Conservation (phyloP, 495 filamentous ascomycete genomes). For the Bacidia rubella region DNA sequence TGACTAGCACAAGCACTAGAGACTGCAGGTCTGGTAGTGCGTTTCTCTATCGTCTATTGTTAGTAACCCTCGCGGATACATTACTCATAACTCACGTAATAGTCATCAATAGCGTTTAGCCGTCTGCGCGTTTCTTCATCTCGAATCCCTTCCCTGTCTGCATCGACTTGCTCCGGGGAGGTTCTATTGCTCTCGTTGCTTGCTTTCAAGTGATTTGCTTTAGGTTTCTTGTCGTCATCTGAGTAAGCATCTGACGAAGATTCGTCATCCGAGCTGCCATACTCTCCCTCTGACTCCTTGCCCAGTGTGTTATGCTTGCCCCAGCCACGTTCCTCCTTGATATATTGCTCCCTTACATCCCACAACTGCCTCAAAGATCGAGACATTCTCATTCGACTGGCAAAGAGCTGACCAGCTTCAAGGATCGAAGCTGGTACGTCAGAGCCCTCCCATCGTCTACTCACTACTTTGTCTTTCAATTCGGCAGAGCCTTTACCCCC, state of each 20-base stretch:
- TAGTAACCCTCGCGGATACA: neutral
- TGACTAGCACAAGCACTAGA: conserved; percentile 76
- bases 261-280: conserved; percentile 16
- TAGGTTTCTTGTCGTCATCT: neutral
- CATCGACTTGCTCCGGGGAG: neutral
- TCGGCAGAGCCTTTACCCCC: conserved; percentile 75
- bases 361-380: conserved; percentile 85
- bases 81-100: conserved; percentile 54
- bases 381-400: conserved; percentile 75
- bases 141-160: conserved; percentile 39
- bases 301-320: conserved; percentile 24
- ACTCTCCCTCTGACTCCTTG: conserved; percentile 10
- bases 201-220: too few relatives aligned
- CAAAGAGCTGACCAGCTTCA: conserved; percentile 89
- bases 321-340: conserved; percentile 87
- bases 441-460: conserved; percentile 74
- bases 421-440: conserved; percentile 87
- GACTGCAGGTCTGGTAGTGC: conserved; percentile 80
- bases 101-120: conserved; percentile 60
- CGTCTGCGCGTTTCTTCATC: conserved; percentile 46
- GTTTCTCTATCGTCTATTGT: conserved; percentile 37
- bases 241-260: neutral
- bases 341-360: conserved; percentile 81
- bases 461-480: conserved; percentile 60
- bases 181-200: too few relatives aligned